Conservation (phyloP, 768 basidiomycete genomes). For the Tricholoma furcatifolium region DNA sequence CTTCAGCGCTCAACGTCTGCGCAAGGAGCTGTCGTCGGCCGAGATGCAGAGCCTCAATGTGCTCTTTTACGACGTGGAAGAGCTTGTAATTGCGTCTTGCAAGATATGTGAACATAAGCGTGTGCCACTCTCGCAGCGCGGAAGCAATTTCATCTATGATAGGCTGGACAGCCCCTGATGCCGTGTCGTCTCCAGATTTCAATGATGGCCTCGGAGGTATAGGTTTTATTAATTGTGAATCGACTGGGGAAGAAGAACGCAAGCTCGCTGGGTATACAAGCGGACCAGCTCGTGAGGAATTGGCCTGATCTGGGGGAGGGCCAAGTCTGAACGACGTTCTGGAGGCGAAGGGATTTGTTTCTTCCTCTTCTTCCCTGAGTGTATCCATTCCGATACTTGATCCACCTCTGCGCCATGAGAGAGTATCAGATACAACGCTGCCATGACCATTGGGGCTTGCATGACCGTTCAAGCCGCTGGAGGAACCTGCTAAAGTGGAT, state of each 20-base stretch:
- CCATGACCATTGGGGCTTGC: constrained; percentile 28
- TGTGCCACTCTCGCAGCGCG: constrained; percentile 94
- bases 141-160: constrained; percentile 98
- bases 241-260: constrained; percentile 68
- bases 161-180: constrained; percentile 78
- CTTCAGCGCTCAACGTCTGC: constrained; percentile 83
- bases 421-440: constrained; percentile 44
- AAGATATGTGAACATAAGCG: constrained; percentile 88
- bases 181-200: constrained; percentile 92
- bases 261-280: constrained; percentile 74
- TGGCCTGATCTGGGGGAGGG: constrained; percentile 74
- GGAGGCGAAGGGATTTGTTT: constrained; percentile 33
- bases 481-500: constrained; percentile 39
- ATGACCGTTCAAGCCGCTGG: constrained; percentile 30
- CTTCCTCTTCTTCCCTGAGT: constrained; percentile 64
- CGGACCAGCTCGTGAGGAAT: constrained; percentile 67
- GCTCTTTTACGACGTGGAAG: constrained; percentile 82
- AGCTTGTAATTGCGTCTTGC: constrained; percentile 85
- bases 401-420: constrained; percentile 47
- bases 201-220: constrained; percentile 91
- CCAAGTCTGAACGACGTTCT: constrained; percentile 70
- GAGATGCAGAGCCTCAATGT: constrained; percentile 88
- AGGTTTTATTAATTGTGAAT: constrained; percentile 66
- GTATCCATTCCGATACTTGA: constrained; percentile 52
- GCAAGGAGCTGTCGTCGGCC: constrained; percentile 90